Evolutionary conservation across 192 early-diverging fungal genomes (phyloP).

Genomic region (Pilobolus umbonatus): DNA sequence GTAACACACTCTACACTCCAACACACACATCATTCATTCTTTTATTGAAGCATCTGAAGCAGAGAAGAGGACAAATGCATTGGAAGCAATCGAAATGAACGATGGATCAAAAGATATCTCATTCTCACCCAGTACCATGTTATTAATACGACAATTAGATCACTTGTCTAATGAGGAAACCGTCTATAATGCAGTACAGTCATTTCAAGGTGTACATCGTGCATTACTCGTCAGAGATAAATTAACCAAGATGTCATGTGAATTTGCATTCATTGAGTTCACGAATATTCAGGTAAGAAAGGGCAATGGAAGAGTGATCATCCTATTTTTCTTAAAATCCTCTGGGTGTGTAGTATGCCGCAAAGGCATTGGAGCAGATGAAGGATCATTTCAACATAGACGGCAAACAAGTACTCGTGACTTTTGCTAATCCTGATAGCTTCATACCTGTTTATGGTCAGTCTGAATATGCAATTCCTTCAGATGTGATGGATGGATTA

Average conservation of each 20-base stretch:
- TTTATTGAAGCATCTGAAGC: conserved; percentile 5
- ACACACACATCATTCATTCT: background rate
- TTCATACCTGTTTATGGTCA: conserved; percentile 61
- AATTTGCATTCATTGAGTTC: conserved; percentile 63
- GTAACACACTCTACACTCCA: background rate
- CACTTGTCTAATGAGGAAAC: conserved; percentile 54
- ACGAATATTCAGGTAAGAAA: conserved; percentile 38
- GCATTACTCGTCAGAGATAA: conserved; percentile 56
- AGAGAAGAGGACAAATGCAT: conserved; percentile 18
- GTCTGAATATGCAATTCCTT: conserved; percentile 50
- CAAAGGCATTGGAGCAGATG: conserved; percentile 27
- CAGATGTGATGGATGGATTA: conserved; percentile 29
- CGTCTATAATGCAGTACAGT: conserved; percentile 34
- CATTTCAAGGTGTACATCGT: conserved; percentile 26
- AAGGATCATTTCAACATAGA: conserved; percentile 40
- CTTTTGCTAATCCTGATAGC: conserved; percentile 51
- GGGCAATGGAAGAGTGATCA: background rate
- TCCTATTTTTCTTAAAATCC: background rate
- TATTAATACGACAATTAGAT: conserved; percentile 58
- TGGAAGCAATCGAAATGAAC: conserved; percentile 40
- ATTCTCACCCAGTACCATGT: conserved; percentile 40
- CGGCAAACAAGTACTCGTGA: conserved; percentile 32
- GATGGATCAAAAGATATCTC: conserved; percentile 57
- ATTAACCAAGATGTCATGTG: conserved; percentile 50
- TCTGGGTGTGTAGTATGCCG: conserved; percentile 21